phyloP scores from a whole-genome alignment of 495 filamentous ascomycete genomes.

The Neurospora tetraspora region DNA sequence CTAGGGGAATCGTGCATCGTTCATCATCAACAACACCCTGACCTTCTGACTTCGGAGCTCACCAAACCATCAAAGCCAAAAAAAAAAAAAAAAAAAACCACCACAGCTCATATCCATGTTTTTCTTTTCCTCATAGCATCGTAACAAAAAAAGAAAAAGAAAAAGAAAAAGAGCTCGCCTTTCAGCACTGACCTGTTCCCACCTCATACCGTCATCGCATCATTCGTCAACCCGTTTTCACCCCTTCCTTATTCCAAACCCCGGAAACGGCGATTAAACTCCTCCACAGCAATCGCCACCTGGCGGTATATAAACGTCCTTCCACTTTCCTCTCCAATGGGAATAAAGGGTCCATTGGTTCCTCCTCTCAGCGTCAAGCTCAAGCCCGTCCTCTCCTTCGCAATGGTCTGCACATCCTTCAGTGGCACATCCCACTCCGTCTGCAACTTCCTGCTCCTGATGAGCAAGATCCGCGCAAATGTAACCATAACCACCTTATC shows the following conservation, averaged over 20 bases:
- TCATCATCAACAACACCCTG: background rate
- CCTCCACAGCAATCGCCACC: constrained; percentile 47
- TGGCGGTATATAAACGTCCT: constrained; percentile 74
- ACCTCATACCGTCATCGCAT: background rate
- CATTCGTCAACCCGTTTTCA: background rate
- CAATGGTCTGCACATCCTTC: constrained; percentile 93
- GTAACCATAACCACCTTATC: constrained; percentile 95
- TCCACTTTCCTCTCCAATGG: constrained; percentile 77
- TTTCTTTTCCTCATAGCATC: background rate
- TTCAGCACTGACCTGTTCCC: background rate
- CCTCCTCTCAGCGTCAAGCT: constrained; percentile 79
- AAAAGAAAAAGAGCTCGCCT: background rate
- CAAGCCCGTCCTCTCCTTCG: constrained; percentile 91
- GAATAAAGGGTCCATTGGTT: constrained; percentile 90
- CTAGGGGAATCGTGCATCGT: background rate
- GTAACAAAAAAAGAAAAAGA: background rate
- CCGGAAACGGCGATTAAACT: constrained; percentile 46
- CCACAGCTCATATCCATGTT: background rate
- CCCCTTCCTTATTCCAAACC: constrained; percentile 25
- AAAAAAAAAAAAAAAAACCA: background rate
- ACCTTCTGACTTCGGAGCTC: background rate
- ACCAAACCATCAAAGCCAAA: background rate
- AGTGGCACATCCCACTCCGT: constrained; percentile 94
- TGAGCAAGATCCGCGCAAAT: constrained; percentile 82
- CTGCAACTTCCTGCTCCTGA: constrained; percentile 70